phyloP scores from a whole-genome alignment of 306 rosid species.

The Corylus americana region DNA sequence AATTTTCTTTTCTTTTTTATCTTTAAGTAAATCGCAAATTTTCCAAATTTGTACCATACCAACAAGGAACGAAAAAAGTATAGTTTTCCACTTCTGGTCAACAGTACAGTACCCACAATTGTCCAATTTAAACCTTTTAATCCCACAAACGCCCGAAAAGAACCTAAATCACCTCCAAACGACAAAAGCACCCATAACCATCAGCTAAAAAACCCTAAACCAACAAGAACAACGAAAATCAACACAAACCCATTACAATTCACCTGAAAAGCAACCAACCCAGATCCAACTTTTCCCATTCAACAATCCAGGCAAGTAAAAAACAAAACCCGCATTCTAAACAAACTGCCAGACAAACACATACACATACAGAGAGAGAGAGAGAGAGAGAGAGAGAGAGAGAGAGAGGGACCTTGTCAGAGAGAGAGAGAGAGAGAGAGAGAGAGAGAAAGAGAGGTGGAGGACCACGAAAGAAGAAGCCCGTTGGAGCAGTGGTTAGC shows the following conservation, averaged over 20 bases:
- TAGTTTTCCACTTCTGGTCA: neutral
- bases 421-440: slow-evolving; percentile 24
- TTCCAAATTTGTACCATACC: neutral
- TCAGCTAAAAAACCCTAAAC: slow-evolving; percentile 31
- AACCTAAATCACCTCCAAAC: slow-evolving; percentile 15
- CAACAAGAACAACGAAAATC: slow-evolving; percentile 15
- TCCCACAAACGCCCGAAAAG: neutral
- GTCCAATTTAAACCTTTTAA: neutral
- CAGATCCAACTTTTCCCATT: slow-evolving; percentile 45
- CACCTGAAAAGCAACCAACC: slow-evolving; percentile 24
- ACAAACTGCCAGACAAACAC: neutral
- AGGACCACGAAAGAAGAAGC: slow-evolving; percentile 10
- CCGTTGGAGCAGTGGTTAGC: slow-evolving; percentile 57
- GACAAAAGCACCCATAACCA: slow-evolving; percentile 28
- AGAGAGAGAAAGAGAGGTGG: slow-evolving; percentile 15
- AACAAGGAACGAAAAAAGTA: neutral
- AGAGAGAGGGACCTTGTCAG: slow-evolving; percentile 6
- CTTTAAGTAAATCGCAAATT: neutral
- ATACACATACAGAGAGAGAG: neutral
- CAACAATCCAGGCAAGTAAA: neutral
- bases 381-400: slow-evolving; percentile 7
- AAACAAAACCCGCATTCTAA: slow-evolving; percentile 25
- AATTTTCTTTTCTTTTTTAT: neutral
- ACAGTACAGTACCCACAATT: neutral
- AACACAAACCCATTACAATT: slow-evolving; percentile 30